A percentile compares a stretch with the other conserved stretches of the same genome.
phyloP scores from a whole-genome alignment of 257 asterid genomes.

The Solanum lignicaule region DNA sequence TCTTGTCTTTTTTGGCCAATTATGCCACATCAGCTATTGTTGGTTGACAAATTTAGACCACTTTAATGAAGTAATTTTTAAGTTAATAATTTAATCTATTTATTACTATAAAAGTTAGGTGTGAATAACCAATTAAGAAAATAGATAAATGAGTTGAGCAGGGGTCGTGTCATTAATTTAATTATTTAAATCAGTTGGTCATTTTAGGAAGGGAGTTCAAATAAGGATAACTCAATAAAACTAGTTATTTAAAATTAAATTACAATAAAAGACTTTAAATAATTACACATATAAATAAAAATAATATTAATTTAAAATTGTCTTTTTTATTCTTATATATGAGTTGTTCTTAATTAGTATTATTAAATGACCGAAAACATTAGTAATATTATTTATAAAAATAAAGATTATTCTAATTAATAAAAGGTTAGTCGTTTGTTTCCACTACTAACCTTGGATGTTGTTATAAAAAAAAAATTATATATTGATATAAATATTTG shows the following conservation, averaged over 20 bases:
- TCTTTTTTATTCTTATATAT: too few species aligned
- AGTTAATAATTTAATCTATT: background rate
- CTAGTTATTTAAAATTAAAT: too few species aligned
- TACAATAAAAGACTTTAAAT: too few species aligned
- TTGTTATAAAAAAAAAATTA: too few species aligned
- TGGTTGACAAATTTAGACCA: background rate
- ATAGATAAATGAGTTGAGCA: background rate
- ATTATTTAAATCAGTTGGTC: background rate
- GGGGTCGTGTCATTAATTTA: background rate
- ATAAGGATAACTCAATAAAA: too few species aligned
- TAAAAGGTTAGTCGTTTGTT: background rate
- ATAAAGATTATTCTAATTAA: too few species aligned
- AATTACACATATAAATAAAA: background rate
- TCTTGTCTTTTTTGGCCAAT: background rate
- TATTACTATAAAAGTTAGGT: background rate
- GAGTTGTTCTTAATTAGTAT: background rate
- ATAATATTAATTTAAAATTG: too few species aligned
- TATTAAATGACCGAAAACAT: too few species aligned
- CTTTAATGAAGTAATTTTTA: background rate
- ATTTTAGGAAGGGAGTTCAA: background rate
- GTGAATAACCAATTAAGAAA: background rate
- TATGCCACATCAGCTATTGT: background rate
- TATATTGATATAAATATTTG: background rate
- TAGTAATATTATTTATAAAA: background rate
- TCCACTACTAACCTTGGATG: background rate